Conservation (phyloP, 768 basidiomycete species). For the Pseudohyphozyma bogoriensis region DNA sequence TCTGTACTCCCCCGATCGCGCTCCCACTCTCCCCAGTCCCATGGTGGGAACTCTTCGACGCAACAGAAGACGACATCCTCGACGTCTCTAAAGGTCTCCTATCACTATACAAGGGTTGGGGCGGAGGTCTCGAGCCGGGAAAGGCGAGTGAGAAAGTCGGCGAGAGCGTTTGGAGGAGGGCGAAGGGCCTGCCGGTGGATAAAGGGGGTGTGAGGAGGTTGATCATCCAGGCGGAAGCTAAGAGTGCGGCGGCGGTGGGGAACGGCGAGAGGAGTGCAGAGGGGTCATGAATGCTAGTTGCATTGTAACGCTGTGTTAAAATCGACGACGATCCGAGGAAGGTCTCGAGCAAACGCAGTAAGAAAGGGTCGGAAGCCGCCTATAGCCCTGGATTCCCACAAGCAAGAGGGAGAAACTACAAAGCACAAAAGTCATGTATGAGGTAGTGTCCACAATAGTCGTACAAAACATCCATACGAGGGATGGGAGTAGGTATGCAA, state of each 20-base stretch:
- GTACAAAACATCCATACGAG: too few relatives aligned
- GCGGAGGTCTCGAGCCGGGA: too few relatives aligned
- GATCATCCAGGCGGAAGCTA: not conserved
- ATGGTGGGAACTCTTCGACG: slow-evolving; percentile 95
- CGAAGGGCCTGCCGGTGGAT: slow-evolving; percentile 10
- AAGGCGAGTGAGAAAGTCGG: not conserved
- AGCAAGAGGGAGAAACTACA: too few relatives aligned
- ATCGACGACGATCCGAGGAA: too few relatives aligned
- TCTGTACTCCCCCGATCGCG: slow-evolving; percentile 50
- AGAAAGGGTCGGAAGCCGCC: too few relatives aligned
- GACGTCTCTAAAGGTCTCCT: slow-evolving; percentile 18
- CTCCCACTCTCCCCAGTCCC: slow-evolving; percentile 60
- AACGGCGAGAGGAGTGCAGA: not conserved
- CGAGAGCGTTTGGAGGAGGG: slow-evolving; percentile 20
- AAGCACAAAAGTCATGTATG: too few relatives aligned
- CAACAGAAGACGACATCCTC: slow-evolving; percentile 36
- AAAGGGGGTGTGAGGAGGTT: slow-evolving; percentile 14
- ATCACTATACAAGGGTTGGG: slow-evolving; percentile 28
- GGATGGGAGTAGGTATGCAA: too few relatives aligned
- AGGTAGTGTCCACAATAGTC: too few relatives aligned
- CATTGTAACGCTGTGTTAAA: too few relatives aligned
- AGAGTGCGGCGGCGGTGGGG: not conserved
- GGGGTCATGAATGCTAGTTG: not conserved
- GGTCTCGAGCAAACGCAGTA: too few relatives aligned
- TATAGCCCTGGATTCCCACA: too few relatives aligned